phyloP scores from a whole-genome alignment of 148 eudicot species.

The Chenopodium formosanum region DNA sequence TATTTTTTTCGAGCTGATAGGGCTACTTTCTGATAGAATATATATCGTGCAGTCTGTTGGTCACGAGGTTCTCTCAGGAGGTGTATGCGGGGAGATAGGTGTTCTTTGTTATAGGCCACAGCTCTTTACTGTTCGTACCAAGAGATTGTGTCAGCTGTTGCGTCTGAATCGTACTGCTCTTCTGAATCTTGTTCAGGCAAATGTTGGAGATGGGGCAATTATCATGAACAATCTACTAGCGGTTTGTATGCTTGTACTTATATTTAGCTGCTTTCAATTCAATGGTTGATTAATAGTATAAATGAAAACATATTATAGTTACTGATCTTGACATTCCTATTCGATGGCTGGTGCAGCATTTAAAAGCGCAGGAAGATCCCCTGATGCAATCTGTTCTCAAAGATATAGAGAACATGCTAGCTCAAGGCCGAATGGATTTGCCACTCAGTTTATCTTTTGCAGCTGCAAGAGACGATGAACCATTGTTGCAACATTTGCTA shows the following conservation, averaged over 20 bases:
- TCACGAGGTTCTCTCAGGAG: slow-evolving; percentile 51
- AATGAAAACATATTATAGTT: not conserved
- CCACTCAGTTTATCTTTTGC: slow-evolving; percentile 79
- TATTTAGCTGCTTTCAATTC: not conserved
- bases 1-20: not conserved
- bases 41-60: slow-evolving; percentile 38
- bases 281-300: not conserved
- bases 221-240: slow-evolving; percentile 77
- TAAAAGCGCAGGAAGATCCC: slow-evolving; percentile 45
- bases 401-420: slow-evolving; percentile 59
- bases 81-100: slow-evolving; percentile 76
- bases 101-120: slow-evolving; percentile 86
- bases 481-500: slow-evolving; percentile 59
- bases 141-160: slow-evolving; percentile 62
- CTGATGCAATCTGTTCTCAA: slow-evolving; percentile 42
- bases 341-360: slow-evolving; percentile 44
- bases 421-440: slow-evolving; percentile 66
- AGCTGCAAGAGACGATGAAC: slow-evolving; percentile 60
- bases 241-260: slow-evolving; percentile 35
- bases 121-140: slow-evolving; percentile 74
- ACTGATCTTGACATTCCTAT: not conserved
- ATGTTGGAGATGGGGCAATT: slow-evolving; percentile 77
- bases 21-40: slow-evolving; percentile 1
- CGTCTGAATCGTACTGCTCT: slow-evolving; percentile 63
- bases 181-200: slow-evolving; percentile 64